Base-by-base conservation (phyloP, 139 green algal genomes). In the Spirogloea muscicola region DNA sequence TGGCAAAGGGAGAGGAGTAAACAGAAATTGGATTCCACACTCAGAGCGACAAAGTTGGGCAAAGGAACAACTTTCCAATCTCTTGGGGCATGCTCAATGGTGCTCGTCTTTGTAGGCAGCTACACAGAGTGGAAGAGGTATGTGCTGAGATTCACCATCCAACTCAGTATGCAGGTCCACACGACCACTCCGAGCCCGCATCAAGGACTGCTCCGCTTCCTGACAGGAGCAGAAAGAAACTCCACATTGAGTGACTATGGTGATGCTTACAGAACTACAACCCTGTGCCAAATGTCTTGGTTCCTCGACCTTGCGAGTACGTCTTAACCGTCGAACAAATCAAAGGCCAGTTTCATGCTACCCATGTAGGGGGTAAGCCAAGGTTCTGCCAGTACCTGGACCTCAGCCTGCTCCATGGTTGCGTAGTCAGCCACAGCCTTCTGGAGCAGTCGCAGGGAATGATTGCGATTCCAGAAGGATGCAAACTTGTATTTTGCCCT, bases 401-500 rank as follows among this genome's bases (percentile, higher is more conserved):
- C 59, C 0, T 37, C 33, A 6, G 36, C 59, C 16, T 68, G 38
- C 34, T 68, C 59, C 0, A 38, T 68, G 25, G 48, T 49, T n/a
- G 21, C 33, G 59, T 51, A 68, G 33, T 49, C 25, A 0, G 36
- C 60, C 27, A 65, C 33, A 5, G 4, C 16, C 16, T 41, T 7
- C 6, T 18, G 57, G 33, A 65, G 6, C 9, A 13, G 10, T 6
- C 44, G 31, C 5, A 49, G 31, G 33, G 65, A 16, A 21, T 40
- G 9, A 1, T 46, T 46, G 7, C 68, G 51, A 34, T 77, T 77
- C 68, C 68, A 77, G 37, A 77, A 77, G 4, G 68, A 77, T 36
- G 68, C 68, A 27, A 77, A 77, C 43, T 70, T 77, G 58, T 77
- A 77, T 55, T 70, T 77, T 18, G 41, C 51, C n/a, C 58, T 41